Evolutionary conservation across 2,329 filamentous ascomycete genomes (phyloP).

Genomic region (Xylariaceae sp.): DNA sequence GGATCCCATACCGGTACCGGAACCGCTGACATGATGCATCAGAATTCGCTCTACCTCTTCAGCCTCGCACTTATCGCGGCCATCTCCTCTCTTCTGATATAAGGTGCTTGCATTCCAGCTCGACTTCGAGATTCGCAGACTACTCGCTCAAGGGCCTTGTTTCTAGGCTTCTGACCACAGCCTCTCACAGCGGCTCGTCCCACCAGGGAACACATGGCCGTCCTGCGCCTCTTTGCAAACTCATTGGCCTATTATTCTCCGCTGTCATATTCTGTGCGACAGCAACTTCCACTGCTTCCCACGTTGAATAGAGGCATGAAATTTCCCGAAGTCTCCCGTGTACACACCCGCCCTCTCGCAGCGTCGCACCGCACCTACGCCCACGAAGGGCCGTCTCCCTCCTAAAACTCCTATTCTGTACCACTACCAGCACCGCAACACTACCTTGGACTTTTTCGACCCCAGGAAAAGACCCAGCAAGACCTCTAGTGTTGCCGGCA

Average conservation of each 20-base stretch:
- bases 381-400: conserved; percentile 10
- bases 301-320: conserved; percentile 23
- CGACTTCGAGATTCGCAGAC: conserved; percentile 1
- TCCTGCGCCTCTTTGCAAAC: conserved; percentile 10
- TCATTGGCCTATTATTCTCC: conserved; percentile 24
- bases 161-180: conserved; percentile 3
- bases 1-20: too few species aligned
- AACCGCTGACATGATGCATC: too few species aligned
- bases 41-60: too few species aligned
- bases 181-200: conserved; percentile 13
- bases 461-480: conserved; percentile 13
- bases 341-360: conserved; percentile 25
- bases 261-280: conserved; percentile 24
- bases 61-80: too few species aligned
- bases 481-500: too few species aligned
- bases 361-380: conserved; percentile 19
- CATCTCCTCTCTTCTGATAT: too few species aligned
- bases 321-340: conserved; percentile 29
- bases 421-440: conserved; percentile 22
- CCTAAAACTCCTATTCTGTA: conserved; percentile 27
- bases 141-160: conserved; percentile 1
- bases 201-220: conserved; percentile 25
- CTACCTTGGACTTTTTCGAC: conserved; percentile 24
- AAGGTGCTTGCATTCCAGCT: neutral
- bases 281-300: conserved; percentile 16